Conservation (phyloP, 805 yeast species). For the Lipomyces oligophaga region DNA sequence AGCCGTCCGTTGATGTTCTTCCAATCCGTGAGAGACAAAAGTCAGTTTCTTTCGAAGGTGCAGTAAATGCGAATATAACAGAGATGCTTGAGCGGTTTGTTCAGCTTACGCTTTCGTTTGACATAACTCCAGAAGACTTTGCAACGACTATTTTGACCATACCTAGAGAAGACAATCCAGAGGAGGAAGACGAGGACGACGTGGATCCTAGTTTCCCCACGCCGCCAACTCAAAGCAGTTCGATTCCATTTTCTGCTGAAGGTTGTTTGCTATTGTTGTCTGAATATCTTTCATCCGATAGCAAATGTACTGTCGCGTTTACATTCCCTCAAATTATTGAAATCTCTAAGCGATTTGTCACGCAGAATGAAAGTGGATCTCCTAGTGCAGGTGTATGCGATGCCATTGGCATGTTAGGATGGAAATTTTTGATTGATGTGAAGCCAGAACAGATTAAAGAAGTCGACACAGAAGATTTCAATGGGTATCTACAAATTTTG, state of each 20-base stretch:
- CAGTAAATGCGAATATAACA: slow-evolving; percentile 31
- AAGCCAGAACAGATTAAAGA: slow-evolving; percentile 31
- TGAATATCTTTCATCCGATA: slow-evolving; percentile 32
- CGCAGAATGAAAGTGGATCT: slow-evolving; percentile 29
- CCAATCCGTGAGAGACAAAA: slow-evolving; percentile 32
- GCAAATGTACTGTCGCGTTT: slow-evolving; percentile 12
- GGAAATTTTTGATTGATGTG: slow-evolving; percentile 33
- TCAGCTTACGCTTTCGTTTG: slow-evolving; percentile 60
- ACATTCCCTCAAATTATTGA: slow-evolving; percentile 27
- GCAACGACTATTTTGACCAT: slow-evolving; percentile 34
- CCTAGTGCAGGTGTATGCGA: slow-evolving; percentile 38
- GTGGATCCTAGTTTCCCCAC: slow-evolving; percentile 38
- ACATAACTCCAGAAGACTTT: slow-evolving; percentile 55
- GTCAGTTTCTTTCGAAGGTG: slow-evolving; percentile 29
- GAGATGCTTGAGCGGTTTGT: slow-evolving; percentile 42
- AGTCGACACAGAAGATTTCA: slow-evolving; percentile 38
- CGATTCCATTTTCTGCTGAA: slow-evolving; percentile 34
- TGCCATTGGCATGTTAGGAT: slow-evolving; percentile 37
- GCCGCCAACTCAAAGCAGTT: slow-evolving; percentile 15
- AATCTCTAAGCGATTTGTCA: slow-evolving; percentile 27
- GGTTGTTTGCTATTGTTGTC: slow-evolving; percentile 38
- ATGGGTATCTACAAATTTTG: slow-evolving; percentile 44
- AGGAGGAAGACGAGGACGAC: slow-evolving; percentile 40
- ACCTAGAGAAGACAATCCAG: slow-evolving; percentile 36
- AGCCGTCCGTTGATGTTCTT: slow-evolving; percentile 32